A percentile compares a stretch with the other conserved stretches of the same genome.
These are phyloP conservation scores for Chrysochromulina tobinii DNA, from an alignment of 78 protist species.

Conservation along the genomic window DNA sequence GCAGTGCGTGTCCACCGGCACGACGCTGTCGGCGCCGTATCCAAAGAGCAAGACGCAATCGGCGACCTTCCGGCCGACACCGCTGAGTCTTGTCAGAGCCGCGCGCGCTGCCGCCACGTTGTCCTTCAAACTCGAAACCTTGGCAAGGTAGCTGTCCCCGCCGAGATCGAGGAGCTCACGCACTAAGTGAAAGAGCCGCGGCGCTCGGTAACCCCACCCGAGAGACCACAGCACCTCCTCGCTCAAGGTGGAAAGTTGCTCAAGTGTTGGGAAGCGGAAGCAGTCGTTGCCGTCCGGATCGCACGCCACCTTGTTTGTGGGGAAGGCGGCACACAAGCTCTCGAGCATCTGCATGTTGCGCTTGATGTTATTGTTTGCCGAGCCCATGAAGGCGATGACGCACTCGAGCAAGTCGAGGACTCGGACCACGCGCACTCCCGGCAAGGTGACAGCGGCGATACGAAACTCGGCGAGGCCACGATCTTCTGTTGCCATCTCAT, in stretches of 20 bases:
- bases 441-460: neutral
- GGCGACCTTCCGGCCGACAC: constrained; percentile 28
- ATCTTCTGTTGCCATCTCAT: too few species aligned
- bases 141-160: neutral
- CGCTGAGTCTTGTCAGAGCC: neutral
- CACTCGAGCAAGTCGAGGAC: neutral
- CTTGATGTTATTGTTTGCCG: constrained; percentile 35
- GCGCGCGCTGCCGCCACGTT: too few species aligned
- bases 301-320: neutral
- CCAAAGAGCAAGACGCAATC: constrained; percentile 15
- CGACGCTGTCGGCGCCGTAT: neutral
- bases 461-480: neutral
- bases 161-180: neutral
- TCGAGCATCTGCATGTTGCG: constrained; percentile 33
- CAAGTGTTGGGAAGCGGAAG: neutral
- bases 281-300: neutral
- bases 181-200: neutral
- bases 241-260: neutral
- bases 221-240: neutral
- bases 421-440: constrained; percentile 1
- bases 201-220: constrained; percentile 34
- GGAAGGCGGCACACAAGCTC: neutral
- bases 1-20: constrained; percentile 34
- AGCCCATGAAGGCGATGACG: neutral
- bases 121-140: neutral